These are phyloP conservation scores for Xylariaceae sp. DNA, from an alignment of 2,329 filamentous ascomycete genomes.

Conservation along the genomic window DNA sequence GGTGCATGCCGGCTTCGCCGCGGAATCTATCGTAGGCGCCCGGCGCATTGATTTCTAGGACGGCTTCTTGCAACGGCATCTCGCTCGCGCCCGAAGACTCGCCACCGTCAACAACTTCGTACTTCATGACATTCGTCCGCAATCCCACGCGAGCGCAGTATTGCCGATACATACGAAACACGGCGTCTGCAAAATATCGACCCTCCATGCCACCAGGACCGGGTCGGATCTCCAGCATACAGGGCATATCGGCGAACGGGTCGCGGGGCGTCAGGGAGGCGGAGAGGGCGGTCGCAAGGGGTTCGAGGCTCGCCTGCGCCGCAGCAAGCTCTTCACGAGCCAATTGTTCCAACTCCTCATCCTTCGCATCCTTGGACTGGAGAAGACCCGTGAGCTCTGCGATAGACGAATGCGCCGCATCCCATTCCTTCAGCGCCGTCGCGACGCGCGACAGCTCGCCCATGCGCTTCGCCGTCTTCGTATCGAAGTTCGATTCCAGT, in stretches of 20 bases:
- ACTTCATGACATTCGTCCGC: slow-evolving; percentile 66
- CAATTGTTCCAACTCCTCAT: slow-evolving; percentile 66
- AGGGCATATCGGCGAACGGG: slow-evolving; percentile 84
- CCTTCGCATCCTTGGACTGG: slow-evolving; percentile 41
- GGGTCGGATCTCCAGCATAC: slow-evolving; percentile 84
- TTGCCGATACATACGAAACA: slow-evolving; percentile 83
- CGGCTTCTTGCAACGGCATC: slow-evolving; percentile 73
- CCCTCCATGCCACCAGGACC: slow-evolving; percentile 91
- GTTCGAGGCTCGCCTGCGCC: slow-evolving; percentile 56
- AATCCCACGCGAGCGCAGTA: slow-evolving; percentile 69
- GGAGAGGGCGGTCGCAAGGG: slow-evolving; percentile 64
- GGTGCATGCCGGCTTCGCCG: slow-evolving; percentile 87
- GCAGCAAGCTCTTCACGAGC: slow-evolving; percentile 74
- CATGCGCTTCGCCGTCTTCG: slow-evolving; percentile 51
- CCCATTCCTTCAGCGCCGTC: slow-evolving; percentile 53
- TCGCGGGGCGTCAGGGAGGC: slow-evolving; percentile 78
- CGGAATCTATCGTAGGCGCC: slow-evolving; percentile 79
- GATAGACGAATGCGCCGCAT: slow-evolving; percentile 48
- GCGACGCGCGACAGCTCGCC: slow-evolving; percentile 58
- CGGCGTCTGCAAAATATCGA: slow-evolving; percentile 78
- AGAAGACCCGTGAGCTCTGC: slow-evolving; percentile 50
- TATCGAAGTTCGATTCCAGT: slow-evolving; percentile 52
- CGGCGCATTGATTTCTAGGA: slow-evolving; percentile 72
- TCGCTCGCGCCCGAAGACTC: slow-evolving; percentile 52
- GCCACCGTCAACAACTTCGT: slow-evolving; percentile 65